Conservation (phyloP, 345 rosid genomes). For the Linum tenue region DNA sequence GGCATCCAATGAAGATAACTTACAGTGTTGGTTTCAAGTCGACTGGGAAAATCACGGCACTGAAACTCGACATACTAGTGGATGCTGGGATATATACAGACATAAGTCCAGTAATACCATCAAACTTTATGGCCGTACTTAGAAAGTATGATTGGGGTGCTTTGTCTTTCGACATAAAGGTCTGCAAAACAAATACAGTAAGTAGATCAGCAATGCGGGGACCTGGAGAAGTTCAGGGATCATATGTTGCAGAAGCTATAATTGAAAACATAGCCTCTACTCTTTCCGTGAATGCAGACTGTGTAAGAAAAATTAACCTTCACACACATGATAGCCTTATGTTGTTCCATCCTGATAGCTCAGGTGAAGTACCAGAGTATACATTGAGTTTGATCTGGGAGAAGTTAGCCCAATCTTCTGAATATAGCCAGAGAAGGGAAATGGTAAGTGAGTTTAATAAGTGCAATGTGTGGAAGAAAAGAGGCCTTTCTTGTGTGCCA, state of each 20-base stretch:
- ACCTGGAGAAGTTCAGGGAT: not conserved
- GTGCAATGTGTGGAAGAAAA: not conserved
- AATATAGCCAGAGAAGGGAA: not conserved
- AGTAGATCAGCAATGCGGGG: constrained; percentile 4
- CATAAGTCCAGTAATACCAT: not conserved
- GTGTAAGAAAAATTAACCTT: not conserved
- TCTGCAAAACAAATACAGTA: not conserved
- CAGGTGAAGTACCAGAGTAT: not conserved
- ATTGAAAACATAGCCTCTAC: not conserved
- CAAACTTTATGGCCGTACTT: not conserved
- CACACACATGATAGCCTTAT: not conserved
- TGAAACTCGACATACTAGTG: not conserved
- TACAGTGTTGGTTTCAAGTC: constrained; percentile 1
- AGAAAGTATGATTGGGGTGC: constrained; percentile 2
- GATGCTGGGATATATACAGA: constrained; percentile 1
- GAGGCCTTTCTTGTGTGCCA: not conserved
- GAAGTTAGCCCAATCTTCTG: not conserved
- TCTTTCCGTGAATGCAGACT: not conserved
- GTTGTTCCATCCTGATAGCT: not conserved
- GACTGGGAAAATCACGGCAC: not conserved
- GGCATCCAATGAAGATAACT: not conserved
- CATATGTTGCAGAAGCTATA: not conserved
- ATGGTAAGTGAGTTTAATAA: not conserved
- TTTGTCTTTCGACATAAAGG: not conserved
- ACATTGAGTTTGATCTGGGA: not conserved